A percentile compares a stretch with the other conserved stretches of the same genome.
Conservation (phyloP, 1,139 yeast genomes). For the Taphrina pruni region DNA sequence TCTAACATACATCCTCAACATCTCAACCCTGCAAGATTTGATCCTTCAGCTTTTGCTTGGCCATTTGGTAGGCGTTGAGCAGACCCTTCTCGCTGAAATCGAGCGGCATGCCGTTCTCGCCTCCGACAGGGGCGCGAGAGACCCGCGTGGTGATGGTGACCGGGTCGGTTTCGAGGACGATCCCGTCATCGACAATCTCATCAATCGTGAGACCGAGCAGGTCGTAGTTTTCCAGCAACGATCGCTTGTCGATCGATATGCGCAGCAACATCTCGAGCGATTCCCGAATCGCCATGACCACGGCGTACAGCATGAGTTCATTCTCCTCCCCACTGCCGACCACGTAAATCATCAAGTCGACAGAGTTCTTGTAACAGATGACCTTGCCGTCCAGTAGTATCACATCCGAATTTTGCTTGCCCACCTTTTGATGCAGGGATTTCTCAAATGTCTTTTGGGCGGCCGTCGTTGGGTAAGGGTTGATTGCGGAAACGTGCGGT, state of each 20-base stretch:
- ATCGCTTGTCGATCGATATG: slow-evolving; percentile 66
- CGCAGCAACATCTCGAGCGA: slow-evolving; percentile 76
- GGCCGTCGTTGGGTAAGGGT: slow-evolving; percentile 50
- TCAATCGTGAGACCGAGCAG: slow-evolving; percentile 84
- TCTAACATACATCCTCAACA: not conserved
- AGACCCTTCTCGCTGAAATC: slow-evolving; percentile 89
- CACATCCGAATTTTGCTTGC: slow-evolving; percentile 80
- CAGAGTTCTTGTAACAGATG: slow-evolving; percentile 78
- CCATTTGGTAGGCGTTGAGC: slow-evolving; percentile 86
- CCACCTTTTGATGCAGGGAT: slow-evolving; percentile 72
- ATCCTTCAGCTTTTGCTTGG: slow-evolving; percentile 83
- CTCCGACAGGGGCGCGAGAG: slow-evolving; percentile 76
- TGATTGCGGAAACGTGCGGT: slow-evolving; percentile 56
- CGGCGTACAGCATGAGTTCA: slow-evolving; percentile 79
- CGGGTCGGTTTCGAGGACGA: slow-evolving; percentile 87
- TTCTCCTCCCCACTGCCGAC: slow-evolving; percentile 80
- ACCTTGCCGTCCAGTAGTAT: slow-evolving; percentile 77
- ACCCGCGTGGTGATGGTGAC: slow-evolving; percentile 87
- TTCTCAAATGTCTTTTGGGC: slow-evolving; percentile 83
- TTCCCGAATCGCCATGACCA: slow-evolving; percentile 77
- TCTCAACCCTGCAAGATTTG: slow-evolving; percentile 57
- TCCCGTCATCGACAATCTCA: slow-evolving; percentile 81
- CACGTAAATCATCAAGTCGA: slow-evolving; percentile 74
- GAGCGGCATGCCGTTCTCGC: slow-evolving; percentile 66
- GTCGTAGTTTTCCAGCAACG: slow-evolving; percentile 83